Conservation (phyloP, 2,329 filamentous ascomycete species). For the Aspergillus novoparasiticus region DNA sequence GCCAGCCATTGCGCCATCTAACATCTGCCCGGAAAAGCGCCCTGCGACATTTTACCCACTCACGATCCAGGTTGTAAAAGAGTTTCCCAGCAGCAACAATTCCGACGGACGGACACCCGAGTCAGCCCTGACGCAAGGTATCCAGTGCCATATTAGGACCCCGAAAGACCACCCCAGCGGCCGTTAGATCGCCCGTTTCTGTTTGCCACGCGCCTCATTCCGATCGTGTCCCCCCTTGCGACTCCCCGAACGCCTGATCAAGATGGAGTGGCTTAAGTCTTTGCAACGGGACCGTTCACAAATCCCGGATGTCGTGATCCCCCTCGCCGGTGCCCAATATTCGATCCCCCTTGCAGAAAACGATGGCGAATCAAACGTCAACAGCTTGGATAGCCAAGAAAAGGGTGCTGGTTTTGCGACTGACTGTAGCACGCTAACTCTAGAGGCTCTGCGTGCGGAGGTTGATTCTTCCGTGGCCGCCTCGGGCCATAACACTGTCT, state of each 20-base stretch:
- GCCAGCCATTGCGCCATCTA: neutral
- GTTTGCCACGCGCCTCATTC: neutral
- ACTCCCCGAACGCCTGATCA: neutral
- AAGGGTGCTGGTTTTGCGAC: constrained; percentile 36
- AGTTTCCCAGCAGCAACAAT: neutral
- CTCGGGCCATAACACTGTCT: constrained; percentile 63
- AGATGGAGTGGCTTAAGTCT: neutral
- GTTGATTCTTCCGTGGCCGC: constrained; percentile 62
- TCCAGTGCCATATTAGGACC: neutral
- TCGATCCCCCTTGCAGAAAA: constrained; percentile 18
- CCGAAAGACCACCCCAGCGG: neutral
- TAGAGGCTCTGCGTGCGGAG: constrained; percentile 70
- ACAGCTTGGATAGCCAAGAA: constrained; percentile 38
- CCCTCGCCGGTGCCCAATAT: constrained; percentile 47
- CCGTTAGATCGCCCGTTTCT: neutral
- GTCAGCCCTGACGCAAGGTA: neutral
- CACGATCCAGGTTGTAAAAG: neutral
- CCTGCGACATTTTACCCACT: neutral
- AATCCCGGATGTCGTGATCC: constrained; percentile 53
- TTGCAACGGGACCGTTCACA: constrained; percentile 32
- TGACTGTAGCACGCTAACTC: constrained; percentile 56
- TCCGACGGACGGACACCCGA: neutral
- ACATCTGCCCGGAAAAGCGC: neutral
- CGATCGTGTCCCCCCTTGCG: neutral
- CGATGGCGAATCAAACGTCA: constrained; percentile 39